These are phyloP conservation scores for Pleurotus pulmonarius DNA, from an alignment of 768 basidiomycete species.

Conservation along the genomic window DNA sequence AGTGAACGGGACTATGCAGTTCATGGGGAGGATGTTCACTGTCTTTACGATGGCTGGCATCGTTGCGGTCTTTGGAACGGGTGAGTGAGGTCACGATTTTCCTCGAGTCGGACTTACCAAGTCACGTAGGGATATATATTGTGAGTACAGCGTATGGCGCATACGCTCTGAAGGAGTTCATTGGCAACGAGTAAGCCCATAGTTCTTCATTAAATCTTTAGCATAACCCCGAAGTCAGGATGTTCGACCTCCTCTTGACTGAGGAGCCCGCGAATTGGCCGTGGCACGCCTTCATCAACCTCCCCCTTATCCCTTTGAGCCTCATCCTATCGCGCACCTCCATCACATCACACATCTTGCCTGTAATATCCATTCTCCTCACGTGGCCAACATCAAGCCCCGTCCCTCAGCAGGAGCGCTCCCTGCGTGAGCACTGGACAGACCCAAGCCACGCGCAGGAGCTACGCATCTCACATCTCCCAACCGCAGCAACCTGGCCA, in stretches of 20 bases:
- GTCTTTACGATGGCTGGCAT: conserved; percentile 46
- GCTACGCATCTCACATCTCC: conserved; percentile 25
- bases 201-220: neutral
- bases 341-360: conserved; percentile 25
- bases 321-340: conserved; percentile 63
- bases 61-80: conserved; percentile 54
- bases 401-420: conserved; percentile 24
- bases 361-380: conserved; percentile 43
- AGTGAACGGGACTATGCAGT: conserved; percentile 47
- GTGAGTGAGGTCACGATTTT: conserved; percentile 32
- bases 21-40: conserved; percentile 49
- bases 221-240: conserved; percentile 28
- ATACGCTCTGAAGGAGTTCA: conserved; percentile 64
- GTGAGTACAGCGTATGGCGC: conserved; percentile 67
- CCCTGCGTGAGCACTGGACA: conserved; percentile 29
- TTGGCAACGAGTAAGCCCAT: conserved; percentile 61
- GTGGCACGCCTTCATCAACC: conserved; percentile 70
- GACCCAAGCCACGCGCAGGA: conserved; percentile 26
- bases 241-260: conserved; percentile 62
- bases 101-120: neutral
- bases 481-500: conserved; percentile 39
- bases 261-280: conserved; percentile 74
- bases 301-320: conserved; percentile 66
- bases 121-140: conserved; percentile 31
- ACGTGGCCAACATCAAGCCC: conserved; percentile 41